Evolutionary conservation across 192 early-diverging fungal species (phyloP).

Genomic region (Geranomyces michiganensis): DNA sequence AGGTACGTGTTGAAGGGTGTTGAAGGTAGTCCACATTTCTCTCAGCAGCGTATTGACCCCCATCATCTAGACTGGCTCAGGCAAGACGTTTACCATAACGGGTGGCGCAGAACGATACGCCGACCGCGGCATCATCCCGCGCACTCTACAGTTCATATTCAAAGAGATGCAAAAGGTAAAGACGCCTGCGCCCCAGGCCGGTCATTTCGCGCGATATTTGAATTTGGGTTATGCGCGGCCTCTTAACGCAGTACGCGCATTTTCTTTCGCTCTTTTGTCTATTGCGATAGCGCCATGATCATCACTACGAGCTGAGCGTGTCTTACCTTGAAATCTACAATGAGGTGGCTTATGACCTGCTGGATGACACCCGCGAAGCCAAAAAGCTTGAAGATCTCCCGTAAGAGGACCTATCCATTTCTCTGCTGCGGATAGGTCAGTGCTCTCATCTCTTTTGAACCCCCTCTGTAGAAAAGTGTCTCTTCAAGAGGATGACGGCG

Average conservation of each 20-base stretch:
- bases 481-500: conserved; percentile 52
- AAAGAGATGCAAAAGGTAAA: conserved; percentile 45
- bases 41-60: conserved; percentile 12
- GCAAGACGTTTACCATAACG: conserved; percentile 72
- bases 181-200: not conserved
- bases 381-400: conserved; percentile 67
- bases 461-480: conserved; percentile 49
- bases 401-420: conserved; percentile 32
- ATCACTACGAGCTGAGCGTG: conserved; percentile 50
- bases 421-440: not conserved
- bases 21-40: not conserved
- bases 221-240: too few relatives aligned
- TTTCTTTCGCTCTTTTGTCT: too few relatives aligned
- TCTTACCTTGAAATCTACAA: conserved; percentile 72
- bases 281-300: not conserved
- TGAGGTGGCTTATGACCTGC: conserved; percentile 61
- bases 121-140: conserved; percentile 64
- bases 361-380: conserved; percentile 58
- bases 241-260: too few relatives aligned
- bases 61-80: conserved; percentile 61
- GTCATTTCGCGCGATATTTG: not conserved
- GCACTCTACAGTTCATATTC: conserved; percentile 63
- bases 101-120: conserved; percentile 64
- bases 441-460: not conserved
- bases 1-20: conserved; percentile 30